Evolutionary conservation across 345 rosid genomes (phyloP).

Genomic region (Bruguiera gymnorhiza): DNA sequence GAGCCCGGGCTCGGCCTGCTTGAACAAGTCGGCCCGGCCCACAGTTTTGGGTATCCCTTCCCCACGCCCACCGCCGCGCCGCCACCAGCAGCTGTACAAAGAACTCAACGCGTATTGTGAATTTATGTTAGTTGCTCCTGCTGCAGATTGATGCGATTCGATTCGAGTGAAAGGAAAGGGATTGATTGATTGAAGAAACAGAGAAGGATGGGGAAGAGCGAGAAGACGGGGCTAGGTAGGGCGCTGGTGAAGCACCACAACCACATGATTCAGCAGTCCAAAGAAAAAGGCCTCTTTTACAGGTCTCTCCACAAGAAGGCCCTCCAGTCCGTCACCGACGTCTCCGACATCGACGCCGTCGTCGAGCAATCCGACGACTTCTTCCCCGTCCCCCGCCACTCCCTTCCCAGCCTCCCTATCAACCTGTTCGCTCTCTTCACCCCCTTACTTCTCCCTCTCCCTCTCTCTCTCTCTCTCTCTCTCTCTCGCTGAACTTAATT

Average conservation of each 20-base stretch:
- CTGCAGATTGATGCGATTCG: no score
- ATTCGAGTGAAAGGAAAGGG: no score
- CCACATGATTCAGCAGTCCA: slow-evolving; percentile 73
- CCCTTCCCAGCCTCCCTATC: slow-evolving; percentile 48
- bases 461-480: slow-evolving; percentile 7
- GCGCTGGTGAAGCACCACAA: slow-evolving; percentile 87
- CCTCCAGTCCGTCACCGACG: slow-evolving; percentile 76
- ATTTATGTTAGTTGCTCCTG: no score
- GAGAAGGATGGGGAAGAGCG: slow-evolving; percentile 64
- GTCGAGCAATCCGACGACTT: slow-evolving; percentile 73
- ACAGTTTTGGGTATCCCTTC: no score
- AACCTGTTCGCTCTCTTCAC: slow-evolving; percentile 42
- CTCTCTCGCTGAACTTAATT: not conserved
- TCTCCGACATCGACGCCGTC: slow-evolving; percentile 77
- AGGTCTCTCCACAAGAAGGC: slow-evolving; percentile 59
- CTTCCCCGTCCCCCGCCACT: slow-evolving; percentile 40
- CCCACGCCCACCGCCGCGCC: no score
- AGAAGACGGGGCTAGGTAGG: slow-evolving; percentile 74
- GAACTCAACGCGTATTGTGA: no score
- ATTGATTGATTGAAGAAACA: no score
- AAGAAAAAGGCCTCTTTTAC: slow-evolving; percentile 69
- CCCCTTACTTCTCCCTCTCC: not conserved
- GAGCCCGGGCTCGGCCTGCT: no score
- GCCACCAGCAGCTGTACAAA: no score
- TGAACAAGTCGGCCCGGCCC: no score